Evolutionary conservation across 2,329 filamentous ascomycete genomes (phyloP), one percentile per base, ranked within the genome.

Genomic region (Penicillium sp.): DNA sequence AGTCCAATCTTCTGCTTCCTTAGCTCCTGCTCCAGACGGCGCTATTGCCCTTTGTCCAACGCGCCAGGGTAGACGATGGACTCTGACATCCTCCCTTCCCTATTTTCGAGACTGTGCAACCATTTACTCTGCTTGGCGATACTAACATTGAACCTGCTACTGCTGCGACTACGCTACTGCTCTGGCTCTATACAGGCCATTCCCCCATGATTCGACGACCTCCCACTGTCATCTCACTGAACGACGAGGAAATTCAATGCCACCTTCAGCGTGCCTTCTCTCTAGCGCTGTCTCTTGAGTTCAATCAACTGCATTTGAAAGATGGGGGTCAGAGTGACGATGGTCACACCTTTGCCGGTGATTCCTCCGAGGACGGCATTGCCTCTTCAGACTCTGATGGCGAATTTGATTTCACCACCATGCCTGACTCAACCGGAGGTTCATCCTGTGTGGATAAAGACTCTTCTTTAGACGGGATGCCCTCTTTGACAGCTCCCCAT

Each of bases 141-240:
- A 26, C 21, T 26, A 26, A 29, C 28, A 7, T 9, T 29, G 28
- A 9, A 29, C 10, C 41, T 42, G 24, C n/a, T n/a, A 54, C 28
- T 29, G 24, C 24, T 26, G 7, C 24, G 24, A 7, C 24, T 26
- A 26, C 24, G 24, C 24, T 26, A 26, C 24, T 2, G 24, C 24
- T 26, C 5, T 7, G 24, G 24, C 24, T 26, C 24, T 26, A 26
- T 26, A 26, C 24, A 2, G 24, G 24, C 24, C 24, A 6, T 26
- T 5, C 7, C 7, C 28, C 16, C 47, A 73, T 74, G 71, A 65
- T 74, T 31, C 65, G 70, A 51, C 61, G 65, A 31, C 65, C 63
- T 15, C 65, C 69, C 33, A 71, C 69, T 7, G 56, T 64, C 29
- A 68, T 74, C 43, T 48, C 51, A 23, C 57, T 74, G 26, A 63